Conservation (phyloP, 768 basidiomycete genomes). For the Krasilnikovozyma curviuscula region DNA sequence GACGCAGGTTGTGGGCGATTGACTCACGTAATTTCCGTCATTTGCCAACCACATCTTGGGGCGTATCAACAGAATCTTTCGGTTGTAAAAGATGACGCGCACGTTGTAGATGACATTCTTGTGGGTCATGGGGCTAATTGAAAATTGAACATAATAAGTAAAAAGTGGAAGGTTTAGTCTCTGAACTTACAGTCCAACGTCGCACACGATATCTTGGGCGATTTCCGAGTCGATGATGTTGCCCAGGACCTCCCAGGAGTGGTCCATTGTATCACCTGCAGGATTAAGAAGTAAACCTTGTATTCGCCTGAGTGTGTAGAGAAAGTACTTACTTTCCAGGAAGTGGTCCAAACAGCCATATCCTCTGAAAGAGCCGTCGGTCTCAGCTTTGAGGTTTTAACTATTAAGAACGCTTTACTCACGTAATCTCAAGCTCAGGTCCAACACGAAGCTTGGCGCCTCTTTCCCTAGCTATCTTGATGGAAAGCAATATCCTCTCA, state of each 20-base stretch:
- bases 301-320: background rate
- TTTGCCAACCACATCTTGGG: constrained; percentile 99
- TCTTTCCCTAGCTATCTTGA: constrained; percentile 63
- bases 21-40: constrained; percentile 77
- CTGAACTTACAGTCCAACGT: constrained; percentile 68
- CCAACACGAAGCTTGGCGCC: constrained; percentile 86
- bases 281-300: background rate
- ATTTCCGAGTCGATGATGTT: constrained; percentile 66
- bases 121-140: constrained; percentile 73
- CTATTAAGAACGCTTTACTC: constrained; percentile 14
- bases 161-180: background rate
- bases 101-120: constrained; percentile 98
- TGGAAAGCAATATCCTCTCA: constrained; percentile 73
- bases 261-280: constrained; percentile 79
- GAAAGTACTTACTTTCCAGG: constrained; percentile 50
- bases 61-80: constrained; percentile 76
- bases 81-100: constrained; percentile 67
- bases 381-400: background rate
- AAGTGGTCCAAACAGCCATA: constrained; percentile 98
- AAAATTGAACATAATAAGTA: background rate
- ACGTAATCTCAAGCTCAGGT: constrained; percentile 93
- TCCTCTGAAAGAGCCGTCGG: constrained; percentile 38
- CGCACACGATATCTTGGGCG: constrained; percentile 71
- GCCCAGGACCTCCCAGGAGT: constrained; percentile 96
- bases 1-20: background rate